Evolutionary conservation across 257 asterid genomes (phyloP).

Genomic region (Henckelia pumila): DNA sequence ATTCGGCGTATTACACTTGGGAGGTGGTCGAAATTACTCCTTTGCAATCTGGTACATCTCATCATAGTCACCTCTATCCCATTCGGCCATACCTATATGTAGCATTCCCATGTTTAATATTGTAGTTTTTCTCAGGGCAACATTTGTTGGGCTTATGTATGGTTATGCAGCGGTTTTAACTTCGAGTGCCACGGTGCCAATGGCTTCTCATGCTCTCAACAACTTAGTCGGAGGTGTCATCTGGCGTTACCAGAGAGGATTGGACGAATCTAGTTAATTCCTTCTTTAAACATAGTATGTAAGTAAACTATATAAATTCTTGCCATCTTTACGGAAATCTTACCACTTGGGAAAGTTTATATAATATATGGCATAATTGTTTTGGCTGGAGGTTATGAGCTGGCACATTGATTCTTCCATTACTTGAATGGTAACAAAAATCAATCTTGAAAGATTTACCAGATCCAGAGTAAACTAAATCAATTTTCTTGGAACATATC

Average conservation of each 20-base stretch:
- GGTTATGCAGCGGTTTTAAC: constrained; percentile 61
- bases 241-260: constrained; percentile 52
- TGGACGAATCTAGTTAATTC: constrained; percentile 1
- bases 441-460: background rate
- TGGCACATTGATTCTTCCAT: background rate
- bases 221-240: constrained; percentile 68
- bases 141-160: constrained; percentile 75
- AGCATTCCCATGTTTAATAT: background rate
- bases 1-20: constrained; percentile 78
- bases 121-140: constrained; percentile 63
- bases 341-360: background rate
- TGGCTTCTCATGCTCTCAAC: constrained; percentile 89
- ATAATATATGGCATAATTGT: background rate
- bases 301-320: background rate
- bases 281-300: background rate
- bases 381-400: background rate
- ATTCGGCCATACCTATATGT: background rate
- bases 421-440: background rate
- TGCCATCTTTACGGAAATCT: background rate
- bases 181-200: constrained; percentile 58
- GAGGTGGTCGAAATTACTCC: constrained; percentile 85
- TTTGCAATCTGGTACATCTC: constrained; percentile 70
- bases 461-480: too few species aligned
- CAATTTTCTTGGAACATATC: background rate
- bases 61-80: background rate